These are phyloP conservation scores for Manihot esculenta DNA, from an alignment of 441 rosid species.

Conservation along the genomic window DNA sequence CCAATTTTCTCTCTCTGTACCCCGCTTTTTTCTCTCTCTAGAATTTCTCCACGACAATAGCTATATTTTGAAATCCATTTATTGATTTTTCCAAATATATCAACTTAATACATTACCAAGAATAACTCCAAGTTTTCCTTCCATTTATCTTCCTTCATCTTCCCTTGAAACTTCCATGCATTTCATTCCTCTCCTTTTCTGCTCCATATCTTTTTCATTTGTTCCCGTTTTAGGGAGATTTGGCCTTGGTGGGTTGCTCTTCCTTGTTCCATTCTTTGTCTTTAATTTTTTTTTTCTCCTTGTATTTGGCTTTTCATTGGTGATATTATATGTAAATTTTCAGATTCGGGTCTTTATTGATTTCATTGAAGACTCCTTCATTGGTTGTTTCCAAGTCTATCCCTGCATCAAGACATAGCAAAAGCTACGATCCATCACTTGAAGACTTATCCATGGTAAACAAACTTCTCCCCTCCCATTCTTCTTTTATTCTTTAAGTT, in stretches of 20 bases:
- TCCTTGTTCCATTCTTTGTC: neutral
- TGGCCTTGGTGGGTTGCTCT: neutral
- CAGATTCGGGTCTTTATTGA: neutral
- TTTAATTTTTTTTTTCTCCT: neutral
- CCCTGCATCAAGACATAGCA: neutral
- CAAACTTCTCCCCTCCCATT: no score
- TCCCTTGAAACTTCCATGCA: slow-evolving; percentile 11
- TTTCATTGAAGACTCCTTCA: neutral
- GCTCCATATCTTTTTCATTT: neutral
- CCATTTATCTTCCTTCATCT: neutral
- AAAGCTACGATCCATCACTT: neutral
- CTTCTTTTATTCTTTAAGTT: neutral
- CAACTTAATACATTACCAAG: neutral
- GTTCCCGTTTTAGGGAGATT: neutral
- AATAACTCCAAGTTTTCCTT: neutral
- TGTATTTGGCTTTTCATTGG: neutral
- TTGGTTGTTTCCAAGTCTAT: slow-evolving; percentile 3
- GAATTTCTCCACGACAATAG: slow-evolving; percentile 7
- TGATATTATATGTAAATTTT: neutral
- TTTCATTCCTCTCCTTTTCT: slow-evolving; percentile 1
- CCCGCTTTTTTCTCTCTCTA: neutral
- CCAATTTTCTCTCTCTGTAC: neutral
- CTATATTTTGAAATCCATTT: neutral
- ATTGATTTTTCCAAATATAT: slow-evolving; percentile 20
- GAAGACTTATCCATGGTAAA: neutral